phyloP scores from a whole-genome alignment of 352 stramenopile species.

The Phytophthora citricola region DNA sequence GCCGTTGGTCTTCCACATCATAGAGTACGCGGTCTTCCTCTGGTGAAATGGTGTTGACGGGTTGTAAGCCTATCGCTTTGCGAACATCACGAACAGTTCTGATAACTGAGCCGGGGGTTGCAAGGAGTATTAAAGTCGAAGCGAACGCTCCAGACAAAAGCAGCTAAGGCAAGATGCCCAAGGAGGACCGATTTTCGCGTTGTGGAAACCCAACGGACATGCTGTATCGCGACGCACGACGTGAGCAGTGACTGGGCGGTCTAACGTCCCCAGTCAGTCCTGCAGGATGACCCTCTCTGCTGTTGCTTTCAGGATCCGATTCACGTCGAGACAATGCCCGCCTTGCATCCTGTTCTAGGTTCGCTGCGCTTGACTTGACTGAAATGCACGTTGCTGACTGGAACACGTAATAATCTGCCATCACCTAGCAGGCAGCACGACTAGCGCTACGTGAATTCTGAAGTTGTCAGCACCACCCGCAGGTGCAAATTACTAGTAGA shows the following conservation, averaged over 20 bases:
- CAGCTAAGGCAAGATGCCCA: neutral
- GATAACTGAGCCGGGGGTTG: constrained; percentile 25
- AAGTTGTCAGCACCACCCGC: neutral
- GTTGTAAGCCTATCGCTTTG: constrained; percentile 25
- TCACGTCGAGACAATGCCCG: neutral
- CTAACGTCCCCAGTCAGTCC: neutral
- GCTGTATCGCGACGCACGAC: neutral
- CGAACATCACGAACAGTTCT: constrained; percentile 25
- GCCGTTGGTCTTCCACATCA: constrained; percentile 53
- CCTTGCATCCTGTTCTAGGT: constrained; percentile 10
- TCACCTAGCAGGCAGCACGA: neutral
- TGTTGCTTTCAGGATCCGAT: neutral
- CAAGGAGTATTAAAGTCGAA: neutral
- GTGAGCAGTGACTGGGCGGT: too few relatives aligned
- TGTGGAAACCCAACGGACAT: neutral
- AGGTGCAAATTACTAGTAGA: too few relatives aligned
- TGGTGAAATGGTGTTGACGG: constrained; percentile 48
- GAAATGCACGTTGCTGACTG: neutral
- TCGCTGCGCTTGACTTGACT: neutral
- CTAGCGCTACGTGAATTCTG: neutral
- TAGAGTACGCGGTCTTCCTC: constrained; percentile 67
- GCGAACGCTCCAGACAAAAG: neutral
- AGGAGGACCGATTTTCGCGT: neutral
- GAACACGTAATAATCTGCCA: neutral
- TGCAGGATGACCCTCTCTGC: constrained; percentile 16